These are phyloP conservation scores for Tephrocybe sp. DNA, from an alignment of 768 basidiomycete genomes.

Conservation along the genomic window DNA sequence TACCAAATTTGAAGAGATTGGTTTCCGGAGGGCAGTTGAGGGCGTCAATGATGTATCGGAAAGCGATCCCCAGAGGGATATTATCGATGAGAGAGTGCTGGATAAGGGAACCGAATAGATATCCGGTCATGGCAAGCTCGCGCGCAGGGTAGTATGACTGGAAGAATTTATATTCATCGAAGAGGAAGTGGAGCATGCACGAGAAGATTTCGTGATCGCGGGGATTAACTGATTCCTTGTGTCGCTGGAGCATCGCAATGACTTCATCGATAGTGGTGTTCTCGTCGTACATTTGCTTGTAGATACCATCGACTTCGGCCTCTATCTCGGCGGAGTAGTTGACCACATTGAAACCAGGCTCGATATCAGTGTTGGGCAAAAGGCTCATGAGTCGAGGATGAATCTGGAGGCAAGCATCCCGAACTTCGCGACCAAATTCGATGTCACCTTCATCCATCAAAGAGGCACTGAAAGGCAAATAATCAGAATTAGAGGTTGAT, in stretches of 20 bases:
- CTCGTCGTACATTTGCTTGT: constrained; percentile 98
- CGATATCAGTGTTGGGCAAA: constrained; percentile 79
- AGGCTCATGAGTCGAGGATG: constrained; percentile 97
- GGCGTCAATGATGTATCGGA: constrained; percentile 95
- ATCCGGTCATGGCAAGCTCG: constrained; percentile 93
- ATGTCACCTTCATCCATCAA: constrained; percentile 78
- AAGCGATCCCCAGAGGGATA: constrained; percentile 93
- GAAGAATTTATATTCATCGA: constrained; percentile 99
- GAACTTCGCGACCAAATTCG: constrained; percentile 86
- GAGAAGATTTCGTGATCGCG: constrained; percentile 96
- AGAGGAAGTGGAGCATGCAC: constrained; percentile 99
- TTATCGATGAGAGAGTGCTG: constrained; percentile 91
- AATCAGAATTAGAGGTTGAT: background rate
- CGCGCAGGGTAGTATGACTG: constrained; percentile 93
- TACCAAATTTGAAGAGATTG: constrained; percentile 93
- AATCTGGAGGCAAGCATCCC: constrained; percentile 90
- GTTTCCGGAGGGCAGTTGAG: constrained; percentile 88
- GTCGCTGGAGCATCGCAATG: constrained; percentile 80
- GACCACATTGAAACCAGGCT: constrained; percentile 90
- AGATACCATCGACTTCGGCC: constrained; percentile 90
- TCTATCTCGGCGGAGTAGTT: constrained; percentile 88
- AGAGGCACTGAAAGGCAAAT: constrained; percentile 49
- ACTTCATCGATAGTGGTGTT: constrained; percentile 94
- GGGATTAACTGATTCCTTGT: constrained; percentile 78
- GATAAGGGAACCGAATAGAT: constrained; percentile 95